Evolutionary conservation across 257 asterid genomes (phyloP).

Genomic region (Dorcoceras hygrometricum): DNA sequence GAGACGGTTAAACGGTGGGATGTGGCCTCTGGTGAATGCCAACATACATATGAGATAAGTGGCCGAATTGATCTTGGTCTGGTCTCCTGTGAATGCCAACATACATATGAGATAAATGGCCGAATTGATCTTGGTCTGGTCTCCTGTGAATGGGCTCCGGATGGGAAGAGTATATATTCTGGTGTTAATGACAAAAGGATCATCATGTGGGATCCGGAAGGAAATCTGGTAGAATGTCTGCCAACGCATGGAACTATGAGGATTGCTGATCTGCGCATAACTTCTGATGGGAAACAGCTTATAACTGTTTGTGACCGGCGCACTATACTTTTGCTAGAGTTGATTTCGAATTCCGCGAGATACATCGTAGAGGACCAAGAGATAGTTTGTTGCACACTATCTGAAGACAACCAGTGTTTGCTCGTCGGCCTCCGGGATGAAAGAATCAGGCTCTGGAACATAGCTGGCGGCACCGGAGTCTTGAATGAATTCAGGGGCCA

Average conservation of each 20-base stretch:
- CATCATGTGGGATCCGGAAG: slow-evolving; percentile 28
- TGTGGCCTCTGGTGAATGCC: slow-evolving; percentile 22
- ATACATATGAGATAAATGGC: slow-evolving; percentile 7
- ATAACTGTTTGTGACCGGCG: slow-evolving; percentile 16
- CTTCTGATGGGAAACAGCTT: slow-evolving; percentile 24
- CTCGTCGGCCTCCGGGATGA: slow-evolving; percentile 23
- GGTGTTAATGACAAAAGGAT: slow-evolving; percentile 20
- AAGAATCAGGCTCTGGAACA: slow-evolving; percentile 27
- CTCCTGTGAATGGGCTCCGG: slow-evolving; percentile 30
- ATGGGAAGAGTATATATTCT: slow-evolving; percentile 22
- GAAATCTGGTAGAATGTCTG: slow-evolving; percentile 13
- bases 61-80: no score
- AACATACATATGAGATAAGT: slow-evolving; percentile 1
- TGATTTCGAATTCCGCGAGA: slow-evolving; percentile 14
- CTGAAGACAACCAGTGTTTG: slow-evolving; percentile 24
- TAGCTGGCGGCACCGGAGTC: slow-evolving; percentile 4
- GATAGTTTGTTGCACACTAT: slow-evolving; percentile 20
- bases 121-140: slow-evolving; percentile 8
- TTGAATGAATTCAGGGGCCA: slow-evolving; percentile 20
- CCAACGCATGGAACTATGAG: slow-evolving; percentile 4
- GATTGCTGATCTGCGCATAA: slow-evolving; percentile 14
- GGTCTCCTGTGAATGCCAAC: slow-evolving; percentile 20
- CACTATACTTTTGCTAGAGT: slow-evolving; percentile 3
- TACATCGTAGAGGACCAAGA: slow-evolving; percentile 9
- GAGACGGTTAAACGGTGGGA: slow-evolving; percentile 25